Evolutionary conservation across 345 rosid genomes (phyloP).

Genomic region (Rhodamnia rubescens): DNA sequence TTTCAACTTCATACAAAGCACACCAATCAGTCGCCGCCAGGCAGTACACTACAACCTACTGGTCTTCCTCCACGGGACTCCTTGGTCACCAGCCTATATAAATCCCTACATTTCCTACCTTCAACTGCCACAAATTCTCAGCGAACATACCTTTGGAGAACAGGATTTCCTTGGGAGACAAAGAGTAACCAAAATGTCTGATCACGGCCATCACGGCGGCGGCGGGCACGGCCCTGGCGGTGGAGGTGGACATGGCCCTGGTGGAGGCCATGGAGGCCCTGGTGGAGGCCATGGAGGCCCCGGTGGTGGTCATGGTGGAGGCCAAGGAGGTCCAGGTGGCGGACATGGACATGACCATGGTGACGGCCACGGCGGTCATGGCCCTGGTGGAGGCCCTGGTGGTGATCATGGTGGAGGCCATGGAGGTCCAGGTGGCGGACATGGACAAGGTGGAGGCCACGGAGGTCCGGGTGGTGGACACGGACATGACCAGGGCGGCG

Average conservation of each 20-base stretch:
- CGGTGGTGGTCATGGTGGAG: not conserved
- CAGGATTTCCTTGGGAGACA: not conserved
- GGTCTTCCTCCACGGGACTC: not conserved
- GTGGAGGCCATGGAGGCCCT: not conserved
- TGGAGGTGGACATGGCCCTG: not conserved
- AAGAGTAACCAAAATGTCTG: not conserved
- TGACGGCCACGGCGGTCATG: not conserved
- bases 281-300: constrained; percentile 3
- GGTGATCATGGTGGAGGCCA: not conserved
- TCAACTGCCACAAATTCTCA: not conserved
- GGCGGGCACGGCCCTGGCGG: not conserved
- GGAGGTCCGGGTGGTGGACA: not conserved
- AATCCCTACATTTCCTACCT: not conserved
- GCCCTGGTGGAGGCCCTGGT: not conserved
- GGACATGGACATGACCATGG: not conserved
- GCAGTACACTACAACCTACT: not conserved
- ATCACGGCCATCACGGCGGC: not conserved
- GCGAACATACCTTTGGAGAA: not conserved
- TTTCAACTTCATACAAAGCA: not conserved
- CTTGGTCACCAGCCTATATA: not conserved
- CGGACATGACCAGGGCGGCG: not conserved
- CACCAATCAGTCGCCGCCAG: not conserved
- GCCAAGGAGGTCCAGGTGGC: not conserved
- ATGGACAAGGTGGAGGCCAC: not conserved
- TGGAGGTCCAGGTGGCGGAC: not conserved